These are phyloP conservation scores for Solidago caesia DNA, from an alignment of 129 eudicot genomes.

Conservation along the genomic window DNA sequence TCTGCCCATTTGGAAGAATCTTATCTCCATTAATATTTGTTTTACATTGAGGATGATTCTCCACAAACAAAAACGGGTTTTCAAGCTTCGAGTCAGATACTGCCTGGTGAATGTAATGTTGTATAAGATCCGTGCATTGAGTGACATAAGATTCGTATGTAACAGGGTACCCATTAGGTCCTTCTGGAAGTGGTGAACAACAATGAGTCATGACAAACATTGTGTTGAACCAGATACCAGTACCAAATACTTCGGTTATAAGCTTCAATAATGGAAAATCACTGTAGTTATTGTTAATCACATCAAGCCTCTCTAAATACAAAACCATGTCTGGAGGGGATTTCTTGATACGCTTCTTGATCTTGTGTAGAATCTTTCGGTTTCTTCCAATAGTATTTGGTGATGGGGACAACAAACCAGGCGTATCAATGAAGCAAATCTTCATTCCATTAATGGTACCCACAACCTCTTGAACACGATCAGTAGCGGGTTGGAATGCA, in stretches of 20 bases:
- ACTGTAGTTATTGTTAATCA: constrained; percentile 52
- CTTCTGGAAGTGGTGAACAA: constrained; percentile 79
- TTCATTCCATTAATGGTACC: constrained; percentile 67
- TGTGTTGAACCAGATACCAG: constrained; percentile 93
- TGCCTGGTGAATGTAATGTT: constrained; percentile 75
- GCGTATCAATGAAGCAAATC: constrained; percentile 83
- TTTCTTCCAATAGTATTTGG: constrained; percentile 51
- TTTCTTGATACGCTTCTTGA: constrained; percentile 55
- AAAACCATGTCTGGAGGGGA: constrained; percentile 80
- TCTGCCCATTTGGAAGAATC: constrained; percentile 90
- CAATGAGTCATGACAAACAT: constrained; percentile 94
- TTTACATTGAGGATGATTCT: constrained; percentile 75
- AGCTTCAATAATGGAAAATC: constrained; percentile 83
- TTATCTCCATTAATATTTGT: constrained; percentile 59
- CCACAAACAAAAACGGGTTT: constrained; percentile 83
- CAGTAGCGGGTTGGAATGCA: constrained; percentile 79
- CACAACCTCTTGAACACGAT: constrained; percentile 59
- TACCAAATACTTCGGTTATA: constrained; percentile 74
- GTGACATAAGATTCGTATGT: constrained; percentile 67
- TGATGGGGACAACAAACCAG: constrained; percentile 77
- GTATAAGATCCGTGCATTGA: constrained; percentile 67
- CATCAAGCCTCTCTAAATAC: constrained; percentile 84
- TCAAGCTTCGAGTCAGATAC: constrained; percentile 74
- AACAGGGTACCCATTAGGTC: constrained; percentile 68
- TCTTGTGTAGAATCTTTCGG: constrained; percentile 58